Evolutionary conservation across 1,284 basidiomycete species (phyloP), one percentile per base, ranked within the genome.

Genomic region (Moesziomyces aphidis): DNA sequence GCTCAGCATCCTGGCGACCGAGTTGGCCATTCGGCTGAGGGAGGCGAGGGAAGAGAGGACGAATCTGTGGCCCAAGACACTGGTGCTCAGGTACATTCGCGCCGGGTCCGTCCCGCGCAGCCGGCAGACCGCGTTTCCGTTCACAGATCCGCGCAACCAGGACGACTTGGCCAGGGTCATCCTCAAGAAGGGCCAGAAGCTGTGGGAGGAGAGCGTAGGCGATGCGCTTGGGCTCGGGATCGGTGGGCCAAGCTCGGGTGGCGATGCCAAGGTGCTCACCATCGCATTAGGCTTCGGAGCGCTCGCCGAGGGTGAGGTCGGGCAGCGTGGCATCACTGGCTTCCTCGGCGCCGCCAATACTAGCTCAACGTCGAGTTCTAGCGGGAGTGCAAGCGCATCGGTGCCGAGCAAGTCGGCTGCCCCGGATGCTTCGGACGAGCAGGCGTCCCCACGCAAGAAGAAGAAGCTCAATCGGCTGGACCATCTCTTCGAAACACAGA

Each of bases 1-100:
- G 97, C 89, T 99, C 36, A 88, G 90, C 5, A 91, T 98, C 10
- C 89, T 98, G 21, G 90, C 94, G 10, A 93, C 94, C 17, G 96
- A 99, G 81, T 88, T 99, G 19, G 90, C 91, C 8, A 87, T 95
- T 17, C 88, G 96, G 49, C 87, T 99, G 23, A 90, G 90, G 50
- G 94, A 98, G 73, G 92, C 93, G 1, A 88, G 96, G 19, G 88
- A 91, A 65, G 86, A 87, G 1, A 88, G 88, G 22, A 46, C 61
- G 11, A 90, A 91, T 36, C 84, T 97, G 21, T 98, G 95, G 83
- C 96, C 96, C 0, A 97, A 94, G 85, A 93, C 92, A 0, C 87
- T 99, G 43, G 93, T 92, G 10, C 86, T 98, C 55, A 78, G 54
- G 67, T 73, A 64, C 47, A 48, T 69, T n/a, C 36, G 64, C 15